Base-by-base conservation (phyloP, 2,329 filamentous ascomycete species). In the Fusarium drepaniforme region DNA sequence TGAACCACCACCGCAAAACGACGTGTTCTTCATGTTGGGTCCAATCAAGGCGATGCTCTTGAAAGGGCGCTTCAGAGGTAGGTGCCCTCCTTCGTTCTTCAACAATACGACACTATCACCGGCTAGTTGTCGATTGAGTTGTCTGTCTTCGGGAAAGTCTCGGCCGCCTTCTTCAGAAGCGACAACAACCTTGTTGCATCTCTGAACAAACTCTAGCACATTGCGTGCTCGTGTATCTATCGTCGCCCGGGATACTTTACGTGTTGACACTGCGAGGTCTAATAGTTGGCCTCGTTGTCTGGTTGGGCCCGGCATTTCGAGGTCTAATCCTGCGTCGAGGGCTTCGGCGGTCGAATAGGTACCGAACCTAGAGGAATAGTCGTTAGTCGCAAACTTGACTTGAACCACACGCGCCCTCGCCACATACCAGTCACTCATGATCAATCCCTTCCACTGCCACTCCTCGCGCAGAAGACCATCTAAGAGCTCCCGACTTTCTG, bases 31-130 rank as follows among this genome's bases (percentile, higher is more conserved):
- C 21, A 88, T 83, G 70, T 89, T 90, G 8, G 88, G 88, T 4
- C 88, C 89, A 70, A 90, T 89, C 23, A 90, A 84, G 15, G 88
- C 85, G n/a, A 88, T 82, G 5, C 84, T 83, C 72, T 85, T 84
- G 70, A 58, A 53, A 1, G 21, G 21, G 12, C 6, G n/a, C n/a
- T 35, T 40, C 4, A 90, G 79, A 0, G 92, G 92, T 1, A 93
- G 83, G 2, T 90, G 80, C 16, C 83, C 83, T 13, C 85, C 85
- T 33, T 91, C 86, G 73, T 93, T 93, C 82, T 93, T 93, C 65
- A 93, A 83, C 30, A 93, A 85, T 1, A 93, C 90, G 18, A 92
- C 88, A 3, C 89, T 90, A 1, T 66, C 53, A 1, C 28, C 37
- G 8, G 66, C 66, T 0, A 68, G 61, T 3, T 37, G n/a, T 9